Evolutionary conservation across 257 asterid species (phyloP), one percentile per base, ranked within the genome.

Genomic region (Solanum acaule): DNA sequence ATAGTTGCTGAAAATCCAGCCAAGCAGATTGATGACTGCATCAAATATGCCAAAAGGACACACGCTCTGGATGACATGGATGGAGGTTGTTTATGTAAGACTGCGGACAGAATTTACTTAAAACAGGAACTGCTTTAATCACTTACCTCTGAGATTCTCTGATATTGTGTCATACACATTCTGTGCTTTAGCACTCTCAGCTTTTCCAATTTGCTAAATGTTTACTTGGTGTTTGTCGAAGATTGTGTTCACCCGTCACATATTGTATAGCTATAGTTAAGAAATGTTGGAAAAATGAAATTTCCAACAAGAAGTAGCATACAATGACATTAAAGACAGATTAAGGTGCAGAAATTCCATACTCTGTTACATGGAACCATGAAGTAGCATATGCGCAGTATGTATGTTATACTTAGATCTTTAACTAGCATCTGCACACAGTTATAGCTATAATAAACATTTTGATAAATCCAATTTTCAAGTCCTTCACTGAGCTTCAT

Each of bases 1-100:
- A 83, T 93, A 96, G 99, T 91, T 87, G 85, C 96, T 82, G 96
- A 94, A 89, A 94, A 95, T 90, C 92, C 89, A 92, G 94, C 87
- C 31, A 94, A 93, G 90, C 78, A 92, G 72, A 93, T 95, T 85
- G 97, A 93, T 81, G 96, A 96, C 90, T 94, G 98, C 93, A 90
- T 96, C 87, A 94, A 91, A 86, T 98, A 94, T 86, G 98, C 96
- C 82, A 94, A 94, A 89, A 96, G 95, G 65, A 56, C 65, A 20
- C 65, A 6, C 4, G 1, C 4, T 56, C 65, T 56, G n/a, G 65
- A 56, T 56, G 65, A 56, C 65, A 56, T 18, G 65, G n/a, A 56
- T 56, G 65, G 65, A 56, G 10, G n/a, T 56, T 56, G n/a, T 56
- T 56, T 56, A 56, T 56, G 65, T 56, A 18, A 56, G 65, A 56